Evolutionary conservation across 192 early-diverging fungal genomes (phyloP), one percentile per base, ranked within the genome.

Genomic region (Coemansia sp.): DNA sequence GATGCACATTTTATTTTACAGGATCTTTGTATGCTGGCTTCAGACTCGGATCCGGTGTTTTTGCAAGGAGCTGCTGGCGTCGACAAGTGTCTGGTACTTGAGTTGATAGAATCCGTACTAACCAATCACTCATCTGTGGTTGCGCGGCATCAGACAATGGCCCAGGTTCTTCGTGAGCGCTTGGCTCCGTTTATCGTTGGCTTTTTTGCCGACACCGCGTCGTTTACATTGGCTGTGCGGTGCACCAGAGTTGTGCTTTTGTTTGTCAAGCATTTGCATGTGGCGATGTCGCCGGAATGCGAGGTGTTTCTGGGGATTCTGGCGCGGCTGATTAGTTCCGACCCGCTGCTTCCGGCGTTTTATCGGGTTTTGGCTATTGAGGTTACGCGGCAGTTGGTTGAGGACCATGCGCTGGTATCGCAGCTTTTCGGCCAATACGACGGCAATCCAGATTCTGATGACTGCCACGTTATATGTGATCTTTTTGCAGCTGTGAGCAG

Each of bases 251-350:
- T 96, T 0, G 88, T 93, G 7, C 86, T 89, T 66, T 86, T 90
- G 31, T 84, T 96, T 38, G 84, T 96, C 38, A 90, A 90, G 60
- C 85, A 77, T 29, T 40, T 89, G 52, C 72, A 73, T 54, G 40
- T 14, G 28, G 57, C 69, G 6, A 51, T 82, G 51, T 17, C 28
- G 2, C 91, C 93, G 62, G 95, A 97, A 68, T 95, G 94, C 83
- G 97, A 99, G 75, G 91, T 98, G 33, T 94, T 98, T 62, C 69
- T 99, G 31, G 89, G 92, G 5, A 89, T 99, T 81, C 86, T 95
- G 62, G 87, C 90, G 36, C 89, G 92, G 63, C 83, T 94, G 61
- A 22, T 69, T 64, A 28, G 16, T 30, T 6, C 60, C 18, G 64
- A 69, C 0, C 51, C 67, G 20, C 72, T 64, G 11, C 30, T 69